A percentile compares a stretch with the other conserved stretches of the same genome.
Conservation (phyloP, 805 yeast genomes). For the Starmerella powellii region DNA sequence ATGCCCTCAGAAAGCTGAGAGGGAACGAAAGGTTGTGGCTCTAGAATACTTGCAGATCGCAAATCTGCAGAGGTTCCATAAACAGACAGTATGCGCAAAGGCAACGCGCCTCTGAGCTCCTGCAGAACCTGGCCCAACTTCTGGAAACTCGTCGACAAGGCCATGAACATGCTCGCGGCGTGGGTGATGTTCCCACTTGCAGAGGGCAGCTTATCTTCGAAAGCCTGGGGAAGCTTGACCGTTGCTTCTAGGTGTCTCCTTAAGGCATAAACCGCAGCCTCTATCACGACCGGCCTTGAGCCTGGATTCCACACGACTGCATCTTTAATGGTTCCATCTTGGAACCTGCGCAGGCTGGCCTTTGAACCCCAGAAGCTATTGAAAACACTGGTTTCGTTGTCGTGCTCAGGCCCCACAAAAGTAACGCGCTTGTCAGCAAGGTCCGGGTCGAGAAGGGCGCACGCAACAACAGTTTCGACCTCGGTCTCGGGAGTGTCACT, state of each 20-base stretch:
- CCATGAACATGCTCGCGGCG: conserved; percentile 20
- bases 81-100: conserved; percentile 59
- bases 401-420: conserved; percentile 53
- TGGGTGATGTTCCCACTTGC: conserved; percentile 28
- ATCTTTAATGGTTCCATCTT: conserved; percentile 81
- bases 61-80: conserved; percentile 63
- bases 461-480: conserved; percentile 32
- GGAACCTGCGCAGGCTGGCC: conserved; percentile 79
- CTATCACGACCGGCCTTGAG: conserved; percentile 49
- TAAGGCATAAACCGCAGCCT: conserved; percentile 53
- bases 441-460: conserved; percentile 54
- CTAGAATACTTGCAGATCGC: conserved; percentile 61
- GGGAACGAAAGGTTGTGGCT: conserved; percentile 43
- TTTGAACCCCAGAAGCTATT: conserved; percentile 80
- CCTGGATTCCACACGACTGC: conserved; percentile 68
- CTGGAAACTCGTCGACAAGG: conserved; percentile 37
- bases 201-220: conserved; percentile 37
- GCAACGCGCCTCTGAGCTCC: conserved; percentile 40
- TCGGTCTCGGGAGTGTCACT: conserved; percentile 13
- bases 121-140: conserved; percentile 38
- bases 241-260: conserved; percentile 43
- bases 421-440: conserved; percentile 74
- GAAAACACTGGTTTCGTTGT: conserved; percentile 46
- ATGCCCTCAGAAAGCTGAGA: conserved; percentile 54
- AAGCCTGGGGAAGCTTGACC: conserved; percentile 7